Evolutionary conservation across 257 asterid species (phyloP), one percentile per base, ranked within the genome.

Genomic region (Fraxinus americana): DNA sequence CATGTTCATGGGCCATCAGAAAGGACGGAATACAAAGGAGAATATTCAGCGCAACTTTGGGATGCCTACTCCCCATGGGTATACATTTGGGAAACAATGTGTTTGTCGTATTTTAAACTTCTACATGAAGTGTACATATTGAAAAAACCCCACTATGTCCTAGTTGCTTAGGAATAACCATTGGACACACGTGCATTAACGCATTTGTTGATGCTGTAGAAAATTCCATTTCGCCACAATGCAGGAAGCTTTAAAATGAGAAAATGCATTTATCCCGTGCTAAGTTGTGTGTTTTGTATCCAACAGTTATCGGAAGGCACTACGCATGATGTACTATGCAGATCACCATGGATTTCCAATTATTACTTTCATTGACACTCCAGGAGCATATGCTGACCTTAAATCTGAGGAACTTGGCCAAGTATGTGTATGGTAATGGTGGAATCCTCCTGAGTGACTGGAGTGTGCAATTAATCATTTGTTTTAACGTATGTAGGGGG

Each of bases 1-100:
- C 86, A 93, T 93, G 98, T 92, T 93, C 89, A 90, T 93, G 77
- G 98, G 98, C 77, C 97, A 93, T 67, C 98, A 92, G 81, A 94
- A 94, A 77, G 98, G 98, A 50, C 88, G 98, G 68, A 92, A 94
- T 78, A 88, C 97, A 19, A 94, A 94, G 87, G 98, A 94, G 85
- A 94, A 92, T 82, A 92, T 94, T 72, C 85, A 86, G 71, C 92
- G 98, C 19, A 94, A 94, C 91, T 92, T 94, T 83, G 98, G 97
- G 84, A 94, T 94, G 98, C 98, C 98, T 68, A 94, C 98, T 57
- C 98, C 98, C 70, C 98, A 94, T 81, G 98, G 98, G 98, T 94
- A 89, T 76, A 86, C 34, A 78, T 72, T 66, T 85, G 52, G 69
- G 50, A 35, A 57, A 65, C 71, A 39, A 6, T 21, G 34, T 48